Percentiles rank a stretch among this genome's conserved stretches.
These are phyloP conservation scores for Phytophthora hibernalis DNA, from an alignment of 352 stramenopile genomes.

Conservation along the genomic window DNA sequence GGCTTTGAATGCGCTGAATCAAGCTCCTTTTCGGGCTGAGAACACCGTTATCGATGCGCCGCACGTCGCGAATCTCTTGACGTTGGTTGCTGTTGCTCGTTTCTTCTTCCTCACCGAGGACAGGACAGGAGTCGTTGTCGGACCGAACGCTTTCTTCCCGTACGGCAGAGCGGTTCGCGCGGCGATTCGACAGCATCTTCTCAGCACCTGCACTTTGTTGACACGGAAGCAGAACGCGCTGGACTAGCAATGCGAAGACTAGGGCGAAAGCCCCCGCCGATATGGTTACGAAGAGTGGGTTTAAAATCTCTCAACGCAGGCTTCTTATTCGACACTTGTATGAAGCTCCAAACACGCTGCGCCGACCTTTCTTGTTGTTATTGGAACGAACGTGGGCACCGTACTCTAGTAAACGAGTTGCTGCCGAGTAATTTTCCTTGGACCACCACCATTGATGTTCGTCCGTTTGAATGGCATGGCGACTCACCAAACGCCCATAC, in stretches of 20 bases:
- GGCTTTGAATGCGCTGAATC: slow-evolving; percentile 41
- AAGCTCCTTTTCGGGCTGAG: slow-evolving; percentile 24
- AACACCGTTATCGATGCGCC: slow-evolving; percentile 35
- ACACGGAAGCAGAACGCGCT: neutral
- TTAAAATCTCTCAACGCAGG: slow-evolving; percentile 1
- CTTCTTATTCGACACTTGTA: slow-evolving; percentile 42
- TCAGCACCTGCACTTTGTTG: neutral
- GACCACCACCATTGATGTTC: no score
- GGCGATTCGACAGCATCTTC: slow-evolving; percentile 23
- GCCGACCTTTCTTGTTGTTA: neutral
- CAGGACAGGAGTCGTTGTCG: slow-evolving; percentile 26
- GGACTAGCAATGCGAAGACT: neutral
- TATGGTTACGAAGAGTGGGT: neutral
- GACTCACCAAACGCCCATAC: no score
- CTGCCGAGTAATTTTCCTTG: no score
- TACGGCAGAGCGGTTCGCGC: neutral
- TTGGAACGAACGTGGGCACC: neutral
- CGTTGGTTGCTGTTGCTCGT: neutral
- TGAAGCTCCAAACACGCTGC: neutral
- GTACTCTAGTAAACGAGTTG: neutral
- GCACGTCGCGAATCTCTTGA: slow-evolving; percentile 32
- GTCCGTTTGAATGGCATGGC: no score
- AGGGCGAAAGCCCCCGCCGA: neutral
- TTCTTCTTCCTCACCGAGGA: slow-evolving; percentile 29
- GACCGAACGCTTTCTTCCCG: slow-evolving; percentile 7